Conservation (phyloP, 768 basidiomycete genomes). For the Russula lepida region DNA sequence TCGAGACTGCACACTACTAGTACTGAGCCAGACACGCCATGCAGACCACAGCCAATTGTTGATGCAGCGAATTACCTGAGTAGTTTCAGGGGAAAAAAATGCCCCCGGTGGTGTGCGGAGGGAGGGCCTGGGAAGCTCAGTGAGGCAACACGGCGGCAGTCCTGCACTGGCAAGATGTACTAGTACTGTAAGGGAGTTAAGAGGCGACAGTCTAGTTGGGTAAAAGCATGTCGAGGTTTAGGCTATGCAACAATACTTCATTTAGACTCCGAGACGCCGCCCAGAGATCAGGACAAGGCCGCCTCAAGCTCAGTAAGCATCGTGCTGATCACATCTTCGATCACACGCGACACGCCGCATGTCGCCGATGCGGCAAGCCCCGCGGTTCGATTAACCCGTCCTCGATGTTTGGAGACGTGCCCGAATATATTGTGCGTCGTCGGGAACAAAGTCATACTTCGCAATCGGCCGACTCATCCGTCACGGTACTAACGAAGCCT, state of each 20-base stretch:
- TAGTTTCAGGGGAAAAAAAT: too few relatives aligned
- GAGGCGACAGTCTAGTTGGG: neutral
- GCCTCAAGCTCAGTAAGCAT: too few relatives aligned
- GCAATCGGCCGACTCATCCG: neutral
- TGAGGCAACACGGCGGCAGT: neutral
- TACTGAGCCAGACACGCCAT: neutral
- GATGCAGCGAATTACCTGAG: too few relatives aligned
- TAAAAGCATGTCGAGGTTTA: neutral
- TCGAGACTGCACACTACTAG: neutral
- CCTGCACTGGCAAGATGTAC: neutral
- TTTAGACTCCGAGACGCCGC: neutral
- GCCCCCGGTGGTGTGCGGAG: too few relatives aligned
- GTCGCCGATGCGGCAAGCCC: constrained; percentile 9
- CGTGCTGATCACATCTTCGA: neutral
- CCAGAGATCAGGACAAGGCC: neutral
- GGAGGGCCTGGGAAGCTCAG: neutral
- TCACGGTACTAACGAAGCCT: neutral
- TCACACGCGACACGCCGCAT: neutral
- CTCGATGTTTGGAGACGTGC: neutral
- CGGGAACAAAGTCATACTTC: neutral
- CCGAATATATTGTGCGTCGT: too few relatives aligned
- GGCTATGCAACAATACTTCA: neutral
- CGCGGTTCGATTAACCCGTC: neutral
- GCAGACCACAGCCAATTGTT: too few relatives aligned
- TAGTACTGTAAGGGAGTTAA: neutral